Conservation (phyloP, 306 rosid species). For the Canavalia ensiformis region DNA sequence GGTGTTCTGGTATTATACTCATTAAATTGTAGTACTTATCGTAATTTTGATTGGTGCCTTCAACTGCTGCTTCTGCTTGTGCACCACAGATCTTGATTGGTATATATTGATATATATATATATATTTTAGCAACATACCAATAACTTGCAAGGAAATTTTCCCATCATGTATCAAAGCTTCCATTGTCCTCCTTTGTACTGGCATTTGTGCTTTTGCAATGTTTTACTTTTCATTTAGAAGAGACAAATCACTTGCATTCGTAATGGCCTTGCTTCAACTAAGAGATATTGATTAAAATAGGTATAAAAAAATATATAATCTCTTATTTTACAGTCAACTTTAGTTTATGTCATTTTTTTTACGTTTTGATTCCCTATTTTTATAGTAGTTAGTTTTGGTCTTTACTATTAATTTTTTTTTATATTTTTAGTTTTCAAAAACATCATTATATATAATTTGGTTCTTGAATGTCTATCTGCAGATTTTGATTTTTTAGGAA, state of each 20-base stretch:
- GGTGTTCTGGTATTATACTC: background rate
- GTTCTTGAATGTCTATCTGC: no score
- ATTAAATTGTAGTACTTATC: background rate
- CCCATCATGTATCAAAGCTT: constrained; percentile 13
- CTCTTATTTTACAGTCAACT: no score
- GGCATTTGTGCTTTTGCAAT: background rate
- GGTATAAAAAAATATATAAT: no score
- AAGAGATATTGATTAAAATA: background rate
- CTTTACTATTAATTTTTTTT: no score
- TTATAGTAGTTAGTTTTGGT: no score
- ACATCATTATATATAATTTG: no score
- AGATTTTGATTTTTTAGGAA: no score
- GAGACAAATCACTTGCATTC: background rate
- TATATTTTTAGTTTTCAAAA: no score
- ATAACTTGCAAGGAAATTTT: background rate
- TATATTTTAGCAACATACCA: background rate
- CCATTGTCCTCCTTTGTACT: background rate
- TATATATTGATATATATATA: background rate
- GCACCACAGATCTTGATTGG: background rate
- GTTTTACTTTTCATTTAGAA: background rate
- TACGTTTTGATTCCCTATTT: no score
- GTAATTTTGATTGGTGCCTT: constrained; percentile 16
- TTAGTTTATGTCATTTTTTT: no score
- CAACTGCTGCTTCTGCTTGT: constrained; percentile 4
- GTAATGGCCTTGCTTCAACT: background rate